A percentile compares a stretch with the other conserved stretches of the same genome.
These are phyloP conservation scores for Fusarium begoniae DNA, from an alignment of 2,329 filamentous ascomycete species.

Conservation along the genomic window DNA sequence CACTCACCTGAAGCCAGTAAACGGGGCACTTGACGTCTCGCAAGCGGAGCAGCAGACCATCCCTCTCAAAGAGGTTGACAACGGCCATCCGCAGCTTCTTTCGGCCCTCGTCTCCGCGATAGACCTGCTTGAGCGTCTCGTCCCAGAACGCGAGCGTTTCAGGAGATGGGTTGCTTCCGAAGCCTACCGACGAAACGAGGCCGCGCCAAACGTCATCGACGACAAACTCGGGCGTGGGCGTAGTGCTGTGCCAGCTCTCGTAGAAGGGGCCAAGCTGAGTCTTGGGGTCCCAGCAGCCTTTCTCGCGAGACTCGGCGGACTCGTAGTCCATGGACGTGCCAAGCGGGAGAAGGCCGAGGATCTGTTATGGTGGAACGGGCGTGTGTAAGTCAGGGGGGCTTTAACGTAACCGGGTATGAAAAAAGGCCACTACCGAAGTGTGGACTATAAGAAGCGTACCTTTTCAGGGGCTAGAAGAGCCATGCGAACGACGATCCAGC, in stretches of 20 bases:
- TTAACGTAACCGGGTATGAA: neutral
- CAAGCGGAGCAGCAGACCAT: constrained; percentile 57
- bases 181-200: constrained; percentile 56
- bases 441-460: constrained; percentile 44
- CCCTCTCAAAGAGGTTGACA: constrained; percentile 56
- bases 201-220: constrained; percentile 57
- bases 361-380: constrained; percentile 43
- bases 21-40: constrained; percentile 60
- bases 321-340: constrained; percentile 65
- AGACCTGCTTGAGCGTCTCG: constrained; percentile 55
- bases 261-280: constrained; percentile 53
- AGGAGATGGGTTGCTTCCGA: constrained; percentile 51
- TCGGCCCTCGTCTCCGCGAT: constrained; percentile 60
- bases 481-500: constrained; percentile 61
- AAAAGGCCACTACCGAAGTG: neutral
- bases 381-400: constrained; percentile 11
- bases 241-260: constrained; percentile 52
- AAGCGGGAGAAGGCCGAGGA: constrained; percentile 58
- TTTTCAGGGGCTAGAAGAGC: constrained; percentile 59
- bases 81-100: constrained; percentile 58
- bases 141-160: constrained; percentile 57
- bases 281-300: constrained; percentile 61
- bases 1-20: constrained; percentile 60
- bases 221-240: constrained; percentile 57
- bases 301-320: constrained; percentile 54